These are phyloP conservation scores for Vitis rotundifolia DNA, from an alignment of 164 flowering plant species.

Conservation along the genomic window DNA sequence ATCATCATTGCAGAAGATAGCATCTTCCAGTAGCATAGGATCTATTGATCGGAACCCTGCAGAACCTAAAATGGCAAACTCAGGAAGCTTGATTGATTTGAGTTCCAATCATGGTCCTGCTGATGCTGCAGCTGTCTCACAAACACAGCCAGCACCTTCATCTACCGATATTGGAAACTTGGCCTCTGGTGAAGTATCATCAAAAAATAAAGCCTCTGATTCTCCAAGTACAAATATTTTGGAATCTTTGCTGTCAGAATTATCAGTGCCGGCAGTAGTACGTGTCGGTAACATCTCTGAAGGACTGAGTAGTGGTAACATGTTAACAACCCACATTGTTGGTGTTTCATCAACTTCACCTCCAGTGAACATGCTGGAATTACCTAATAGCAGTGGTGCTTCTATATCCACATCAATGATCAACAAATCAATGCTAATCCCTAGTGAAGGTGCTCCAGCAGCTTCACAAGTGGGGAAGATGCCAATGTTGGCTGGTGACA, in stretches of 20 bases:
- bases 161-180: conserved; percentile 12
- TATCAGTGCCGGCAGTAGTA: conserved; percentile 23
- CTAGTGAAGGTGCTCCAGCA: conserved; percentile 8
- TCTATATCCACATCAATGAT: conserved; percentile 5
- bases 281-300: conserved; percentile 11
- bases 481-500: background rate
- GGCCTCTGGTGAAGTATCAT: conserved; percentile 17
- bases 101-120: conserved; percentile 23
- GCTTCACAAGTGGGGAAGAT: conserved; percentile 4
- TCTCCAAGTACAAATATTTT: conserved; percentile 28
- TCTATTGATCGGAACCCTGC: conserved; percentile 8
- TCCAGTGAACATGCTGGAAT: background rate
- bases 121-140: conserved; percentile 12
- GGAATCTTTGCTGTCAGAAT: conserved; percentile 41
- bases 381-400: background rate
- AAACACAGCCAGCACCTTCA: conserved; percentile 16
- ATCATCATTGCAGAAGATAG: conserved; percentile 16
- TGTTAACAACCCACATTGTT: background rate
- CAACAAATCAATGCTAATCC: conserved; percentile 4
- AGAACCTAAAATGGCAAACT: conserved; percentile 6
- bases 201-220: conserved; percentile 10
- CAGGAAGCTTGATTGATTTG: conserved; percentile 40
- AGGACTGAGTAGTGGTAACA: background rate
- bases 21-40: conserved; percentile 6
- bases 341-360: conserved; percentile 1